phyloP scores from a whole-genome alignment of 495 filamentous ascomycete genomes.

The Penicillium waksmanii region DNA sequence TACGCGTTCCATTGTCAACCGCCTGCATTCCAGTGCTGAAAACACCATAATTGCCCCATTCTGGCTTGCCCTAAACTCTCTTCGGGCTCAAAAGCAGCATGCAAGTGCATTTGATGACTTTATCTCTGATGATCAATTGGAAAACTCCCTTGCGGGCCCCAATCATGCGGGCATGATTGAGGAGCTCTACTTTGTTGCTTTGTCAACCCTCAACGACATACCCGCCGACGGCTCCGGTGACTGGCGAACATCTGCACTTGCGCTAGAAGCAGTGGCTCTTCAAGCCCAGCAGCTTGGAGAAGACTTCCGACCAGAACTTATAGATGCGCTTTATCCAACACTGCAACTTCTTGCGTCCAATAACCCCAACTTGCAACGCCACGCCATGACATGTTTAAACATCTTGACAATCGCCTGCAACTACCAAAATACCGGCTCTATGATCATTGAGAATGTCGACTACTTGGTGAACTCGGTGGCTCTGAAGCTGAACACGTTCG shows the following conservation, averaged over 20 bases:
- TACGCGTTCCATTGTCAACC: constrained; percentile 61
- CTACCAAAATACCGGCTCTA: constrained; percentile 71
- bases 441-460: constrained; percentile 92
- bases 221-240: constrained; percentile 58
- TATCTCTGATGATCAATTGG: constrained; percentile 51
- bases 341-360: constrained; percentile 81
- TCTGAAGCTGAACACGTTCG: constrained; percentile 85
- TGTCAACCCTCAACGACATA: constrained; percentile 60
- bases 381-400: constrained; percentile 85
- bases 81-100: constrained; percentile 55
- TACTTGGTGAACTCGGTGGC: constrained; percentile 95
- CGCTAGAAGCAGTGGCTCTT: constrained; percentile 74
- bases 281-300: constrained; percentile 66
- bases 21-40: constrained; percentile 58
- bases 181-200: constrained; percentile 78
- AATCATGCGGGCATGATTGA: constrained; percentile 63
- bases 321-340: constrained; percentile 89
- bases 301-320: constrained; percentile 80
- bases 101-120: constrained; percentile 66
- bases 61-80: constrained; percentile 79
- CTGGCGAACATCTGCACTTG: constrained; percentile 72
- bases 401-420: constrained; percentile 73
- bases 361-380: constrained; percentile 67
- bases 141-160: constrained; percentile 36
- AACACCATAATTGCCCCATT: constrained; percentile 67